Percentiles rank a stretch among this genome's conserved stretches.
Evolutionary conservation across 208 protist genomes (phyloP).

Genomic region (Leishmania tarentolae): DNA sequence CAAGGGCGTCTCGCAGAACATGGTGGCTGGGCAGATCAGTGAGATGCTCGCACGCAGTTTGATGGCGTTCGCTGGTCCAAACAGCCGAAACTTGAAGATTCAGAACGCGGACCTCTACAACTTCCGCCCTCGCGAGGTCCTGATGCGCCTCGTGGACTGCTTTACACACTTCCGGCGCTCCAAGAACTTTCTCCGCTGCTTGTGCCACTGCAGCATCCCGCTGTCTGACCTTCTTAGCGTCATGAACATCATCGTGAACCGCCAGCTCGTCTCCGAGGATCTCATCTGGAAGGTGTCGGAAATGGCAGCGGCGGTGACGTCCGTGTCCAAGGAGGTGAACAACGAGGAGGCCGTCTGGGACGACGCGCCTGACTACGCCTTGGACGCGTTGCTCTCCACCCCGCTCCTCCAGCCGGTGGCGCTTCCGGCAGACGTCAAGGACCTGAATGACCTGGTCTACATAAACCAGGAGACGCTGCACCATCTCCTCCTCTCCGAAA

Average conservation of each 20-base stretch:
- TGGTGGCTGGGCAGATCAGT: slow-evolving; percentile 87
- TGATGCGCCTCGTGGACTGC: slow-evolving; percentile 79
- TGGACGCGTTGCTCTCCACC: slow-evolving; percentile 82
- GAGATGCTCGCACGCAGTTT: slow-evolving; percentile 88
- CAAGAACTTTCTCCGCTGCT: slow-evolving; percentile 70
- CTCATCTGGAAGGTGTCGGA: slow-evolving; percentile 67
- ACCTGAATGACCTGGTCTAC: slow-evolving; percentile 75
- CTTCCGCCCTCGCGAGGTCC: slow-evolving; percentile 80
- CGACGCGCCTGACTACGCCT: slow-evolving; percentile 84
- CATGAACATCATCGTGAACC: slow-evolving; percentile 62
- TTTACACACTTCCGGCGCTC: slow-evolving; percentile 76
- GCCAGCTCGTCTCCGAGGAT: slow-evolving; percentile 66
- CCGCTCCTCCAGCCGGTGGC: slow-evolving; percentile 82
- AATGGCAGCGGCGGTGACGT: slow-evolving; percentile 54
- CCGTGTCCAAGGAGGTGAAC: slow-evolving; percentile 58
- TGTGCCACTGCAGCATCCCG: slow-evolving; percentile 81
- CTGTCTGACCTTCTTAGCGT: slow-evolving; percentile 54
- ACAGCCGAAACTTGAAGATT: slow-evolving; percentile 83
- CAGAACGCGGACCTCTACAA: slow-evolving; percentile 75
- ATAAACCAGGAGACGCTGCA: slow-evolving; percentile 87
- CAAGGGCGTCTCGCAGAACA: slow-evolving; percentile 85
- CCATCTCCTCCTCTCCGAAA: slow-evolving; percentile 84
- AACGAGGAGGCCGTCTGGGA: slow-evolving; percentile 84
- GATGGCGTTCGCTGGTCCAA: slow-evolving; percentile 75
- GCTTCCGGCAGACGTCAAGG: slow-evolving; percentile 81